Conservation (phyloP, 257 asterid species). For the Scutellaria galericulata region DNA sequence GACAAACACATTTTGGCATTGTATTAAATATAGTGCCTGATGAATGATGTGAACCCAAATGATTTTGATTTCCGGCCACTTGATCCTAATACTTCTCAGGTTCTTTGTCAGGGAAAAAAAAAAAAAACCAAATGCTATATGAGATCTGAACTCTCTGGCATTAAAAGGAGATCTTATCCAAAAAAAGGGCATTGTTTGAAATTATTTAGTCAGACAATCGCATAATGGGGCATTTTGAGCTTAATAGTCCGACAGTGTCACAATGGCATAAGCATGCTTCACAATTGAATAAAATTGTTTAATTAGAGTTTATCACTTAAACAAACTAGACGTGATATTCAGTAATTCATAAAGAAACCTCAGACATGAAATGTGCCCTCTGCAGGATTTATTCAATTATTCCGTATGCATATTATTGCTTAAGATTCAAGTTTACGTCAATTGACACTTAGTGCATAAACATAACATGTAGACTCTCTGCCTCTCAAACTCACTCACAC, state of each 20-base stretch:
- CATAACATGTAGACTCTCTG: neutral
- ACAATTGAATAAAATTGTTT: neutral
- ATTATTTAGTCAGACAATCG: conserved; percentile 12
- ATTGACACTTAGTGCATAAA: neutral
- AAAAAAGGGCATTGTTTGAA: neutral
- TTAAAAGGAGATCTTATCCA: neutral
- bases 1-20: neutral
- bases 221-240: conserved; percentile 10
- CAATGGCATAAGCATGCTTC: neutral
- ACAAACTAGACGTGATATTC: neutral
- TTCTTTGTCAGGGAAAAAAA: neutral
- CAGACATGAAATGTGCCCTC: neutral
- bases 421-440: neutral
- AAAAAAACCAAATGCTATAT: neutral
- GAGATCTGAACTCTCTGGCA: neutral
- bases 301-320: neutral
- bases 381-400: neutral
- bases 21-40: neutral
- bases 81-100: neutral
- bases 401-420: neutral
- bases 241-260: neutral
- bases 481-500: neutral
- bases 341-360: neutral
- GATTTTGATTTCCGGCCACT: neutral
- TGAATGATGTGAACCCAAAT: neutral